Evolutionary conservation across 2,329 filamentous ascomycete species (phyloP), one percentile per base, ranked within the genome.

Genomic region (Davidsoniella eucalypti): DNA sequence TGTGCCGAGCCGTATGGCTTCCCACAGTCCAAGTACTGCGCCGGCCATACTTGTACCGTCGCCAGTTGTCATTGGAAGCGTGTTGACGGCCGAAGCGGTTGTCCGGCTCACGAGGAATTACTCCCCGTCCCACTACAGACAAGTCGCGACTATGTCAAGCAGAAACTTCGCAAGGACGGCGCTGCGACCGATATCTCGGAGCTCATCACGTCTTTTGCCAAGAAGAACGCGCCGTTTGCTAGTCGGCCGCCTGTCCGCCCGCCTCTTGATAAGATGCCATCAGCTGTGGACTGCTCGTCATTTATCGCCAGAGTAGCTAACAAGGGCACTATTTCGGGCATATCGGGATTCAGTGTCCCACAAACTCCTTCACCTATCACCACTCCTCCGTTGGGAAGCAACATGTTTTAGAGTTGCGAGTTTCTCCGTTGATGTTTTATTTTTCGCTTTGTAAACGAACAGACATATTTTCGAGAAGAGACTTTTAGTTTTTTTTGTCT

Each of bases 221-320:
- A 29, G 45, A 47, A 47, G 21, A 23, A 45, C 5, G 18, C 25
- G 8, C 33, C 23, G 8, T 3, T 33, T 21, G 12, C 29, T 10
- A 16, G 12, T 14, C 8, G 10, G 23, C 18, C 1, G 2, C n/a
- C 29, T 14, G 26, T 23, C 26, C 17, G 44, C 16, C 26, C 44
- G n/a, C 21, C 25, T 26, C 43, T 6, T n/a, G 26, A 29, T 36
- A 18, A 26, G 16, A 9, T 21, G 10, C 46, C 50, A 12, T 39
- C 41, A 14, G 25, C 10, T 5, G 16, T 45, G 2, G 44, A 29
- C 17, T 47, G 50, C 29, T 47, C 44, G 9, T 43, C 44, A 23
- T 44, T 44, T 41, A 49, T 47, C 23, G 50, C 50, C 2, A 29
- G 50, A 10, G 29, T 47, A 26, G 39, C 38, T 4, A 18, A 47